Conservation (phyloP, 495 filamentous ascomycete genomes). For the Saxispiralis lemnorum region DNA sequence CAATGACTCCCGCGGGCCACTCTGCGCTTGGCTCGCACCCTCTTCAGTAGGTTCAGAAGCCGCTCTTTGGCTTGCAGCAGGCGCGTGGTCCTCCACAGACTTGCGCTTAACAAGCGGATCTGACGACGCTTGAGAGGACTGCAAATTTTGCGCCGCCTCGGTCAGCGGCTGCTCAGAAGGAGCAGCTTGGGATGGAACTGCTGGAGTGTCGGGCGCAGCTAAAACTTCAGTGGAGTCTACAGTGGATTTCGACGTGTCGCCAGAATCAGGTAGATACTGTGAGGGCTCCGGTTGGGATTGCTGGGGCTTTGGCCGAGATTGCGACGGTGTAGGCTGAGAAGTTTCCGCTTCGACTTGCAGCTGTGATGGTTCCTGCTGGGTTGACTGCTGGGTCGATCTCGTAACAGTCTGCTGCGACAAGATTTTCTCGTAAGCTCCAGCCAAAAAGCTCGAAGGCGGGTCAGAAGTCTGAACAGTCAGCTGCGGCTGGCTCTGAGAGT, state of each 20-base stretch:
- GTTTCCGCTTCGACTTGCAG: too few relatives aligned
- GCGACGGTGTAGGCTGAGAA: too few relatives aligned
- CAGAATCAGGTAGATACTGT: neutral
- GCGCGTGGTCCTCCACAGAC: neutral
- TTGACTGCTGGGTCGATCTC: too few relatives aligned
- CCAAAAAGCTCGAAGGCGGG: constrained; percentile 11
- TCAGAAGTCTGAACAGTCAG: constrained; percentile 1
- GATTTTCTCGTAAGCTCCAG: constrained; percentile 9
- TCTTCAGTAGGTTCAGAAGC: neutral
- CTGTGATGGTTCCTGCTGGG: neutral
- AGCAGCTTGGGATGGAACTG: constrained; percentile 1
- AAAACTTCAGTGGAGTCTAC: neutral
- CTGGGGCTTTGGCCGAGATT: neutral
- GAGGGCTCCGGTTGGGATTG: neutral
- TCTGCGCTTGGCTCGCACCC: too few relatives aligned
- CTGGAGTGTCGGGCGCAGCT: neutral
- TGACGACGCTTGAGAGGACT: neutral
- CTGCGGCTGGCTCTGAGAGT: neutral
- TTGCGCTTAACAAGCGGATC: neutral
- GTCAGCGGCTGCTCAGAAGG: neutral
- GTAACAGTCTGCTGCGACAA: neutral
- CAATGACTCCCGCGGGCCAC: too few relatives aligned
- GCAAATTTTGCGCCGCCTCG: constrained; percentile 3
- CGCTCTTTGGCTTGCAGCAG: neutral
- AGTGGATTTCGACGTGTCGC: neutral